Evolutionary conservation across 495 filamentous ascomycete genomes (phyloP), one percentile per base, ranked within the genome.

Genomic region (Pyrenula aspistea): DNA sequence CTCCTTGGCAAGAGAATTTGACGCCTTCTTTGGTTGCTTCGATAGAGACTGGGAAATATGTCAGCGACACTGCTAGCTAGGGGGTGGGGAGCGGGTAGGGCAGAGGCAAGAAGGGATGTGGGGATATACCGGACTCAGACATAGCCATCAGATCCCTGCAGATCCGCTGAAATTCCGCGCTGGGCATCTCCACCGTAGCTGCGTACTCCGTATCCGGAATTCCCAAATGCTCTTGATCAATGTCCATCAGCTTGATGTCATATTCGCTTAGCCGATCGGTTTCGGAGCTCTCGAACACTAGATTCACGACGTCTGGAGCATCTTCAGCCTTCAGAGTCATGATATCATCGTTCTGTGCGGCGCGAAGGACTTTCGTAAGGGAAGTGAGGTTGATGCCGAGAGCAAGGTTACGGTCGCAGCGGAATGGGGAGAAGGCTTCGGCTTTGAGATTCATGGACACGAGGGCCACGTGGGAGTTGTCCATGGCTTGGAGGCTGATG

Each of bases 191-290:
- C 56, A 97, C 85, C 24, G 86, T 91, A 42, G 94, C 92, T 48
- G 89, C 86, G 66, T 99, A 99, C 63, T 97, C 93, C 12, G 94
- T 99, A 61, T 97, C 94, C 24, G 93, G 93, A 67, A 99, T 99
- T 49, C 93, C 93, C 74, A 99, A 72, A 71, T 99, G 93, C 77
- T 99, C 93, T 73, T 99, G 93, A 73, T 99, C 93, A 69, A 99
- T 96, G 71, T 99, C 93, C 94, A 99, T 99, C 60, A 99, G 81
- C 83, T 99, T 99, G 75, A 99, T 86, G 73, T 99, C 93, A 71
- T 97, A 99, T 73, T 97, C 93, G 77, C 88, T 93, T 59, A 97
- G 80, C 53, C 93, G 77, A 70, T 99, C 93, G 61, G 82, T 89
- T 69, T 88, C 87, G 58, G 82, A 77, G 73, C 83, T 91, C 84